Evolutionary conservation across 768 basidiomycete species (phyloP).

Genomic region (Suillus decipiens): DNA sequence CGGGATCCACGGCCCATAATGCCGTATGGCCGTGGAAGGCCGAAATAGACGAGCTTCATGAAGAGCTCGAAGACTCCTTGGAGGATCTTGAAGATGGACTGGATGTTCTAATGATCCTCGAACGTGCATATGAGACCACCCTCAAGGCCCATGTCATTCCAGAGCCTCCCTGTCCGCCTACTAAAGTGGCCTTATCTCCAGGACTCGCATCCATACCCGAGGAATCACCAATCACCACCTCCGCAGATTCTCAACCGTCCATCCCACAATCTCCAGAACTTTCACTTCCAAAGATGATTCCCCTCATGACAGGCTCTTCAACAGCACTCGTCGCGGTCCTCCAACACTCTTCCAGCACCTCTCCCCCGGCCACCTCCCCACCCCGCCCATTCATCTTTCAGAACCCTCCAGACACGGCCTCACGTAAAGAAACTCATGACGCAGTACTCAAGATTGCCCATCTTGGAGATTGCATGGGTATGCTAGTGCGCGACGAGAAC

Average conservation of each 20-base stretch:
- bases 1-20: constrained; percentile 27
- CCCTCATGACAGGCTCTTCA: constrained; percentile 61
- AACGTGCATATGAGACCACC: constrained; percentile 68
- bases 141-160: constrained; percentile 57
- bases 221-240: constrained; percentile 14
- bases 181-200: constrained; percentile 9
- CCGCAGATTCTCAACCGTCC: constrained; percentile 6
- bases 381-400: constrained; percentile 23
- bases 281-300: constrained; percentile 29
- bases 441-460: constrained; percentile 82
- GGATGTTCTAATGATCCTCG: constrained; percentile 67
- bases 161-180: constrained; percentile 24
- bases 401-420: constrained; percentile 12
- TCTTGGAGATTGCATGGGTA: constrained; percentile 85
- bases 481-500: constrained; percentile 76
- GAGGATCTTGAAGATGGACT: constrained; percentile 71
- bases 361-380: constrained; percentile 18
- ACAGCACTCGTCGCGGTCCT: constrained; percentile 69
- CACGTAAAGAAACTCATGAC: constrained; percentile 42
- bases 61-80: constrained; percentile 44
- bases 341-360: constrained; percentile 39
- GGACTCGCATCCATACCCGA: constrained; percentile 27
- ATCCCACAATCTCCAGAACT: constrained; percentile 18
- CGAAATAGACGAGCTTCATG: constrained; percentile 44
- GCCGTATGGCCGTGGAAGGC: constrained; percentile 32